Evolutionary conservation across 2,329 filamentous ascomycete genomes (phyloP).

Genomic region (Cladosporium velox): DNA sequence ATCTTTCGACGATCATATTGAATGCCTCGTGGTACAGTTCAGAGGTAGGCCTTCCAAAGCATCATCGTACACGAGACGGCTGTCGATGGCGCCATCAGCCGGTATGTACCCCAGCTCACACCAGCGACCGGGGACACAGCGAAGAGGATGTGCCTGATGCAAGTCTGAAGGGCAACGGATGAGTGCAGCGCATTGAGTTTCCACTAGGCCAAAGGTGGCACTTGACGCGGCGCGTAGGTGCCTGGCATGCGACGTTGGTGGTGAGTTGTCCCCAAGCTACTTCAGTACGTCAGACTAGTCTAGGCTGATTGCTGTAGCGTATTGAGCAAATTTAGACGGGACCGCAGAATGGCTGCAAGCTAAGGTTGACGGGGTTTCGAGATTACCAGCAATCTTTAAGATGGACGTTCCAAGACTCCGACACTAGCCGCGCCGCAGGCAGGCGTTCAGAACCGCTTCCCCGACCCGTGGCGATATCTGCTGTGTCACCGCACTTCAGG

Average conservation of each 20-base stretch:
- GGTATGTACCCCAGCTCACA: not conserved
- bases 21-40: not conserved
- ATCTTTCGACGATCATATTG: not conserved
- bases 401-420: not conserved
- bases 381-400: not conserved
- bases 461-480: not conserved
- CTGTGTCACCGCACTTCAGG: not conserved
- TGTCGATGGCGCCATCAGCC: constrained; percentile 4
- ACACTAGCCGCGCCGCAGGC: not conserved
- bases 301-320: not conserved
- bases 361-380: not conserved
- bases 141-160: not conserved
- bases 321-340: not conserved
- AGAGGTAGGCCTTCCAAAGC: not conserved
- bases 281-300: not conserved
- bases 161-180: not conserved
- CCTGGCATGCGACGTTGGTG: not conserved
- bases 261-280: not conserved
- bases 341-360: not conserved
- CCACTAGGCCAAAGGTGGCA: not conserved
- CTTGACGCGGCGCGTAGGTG: not conserved
- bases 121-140: not conserved
- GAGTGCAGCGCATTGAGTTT: not conserved
- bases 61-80: not conserved
- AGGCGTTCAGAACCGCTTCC: not conserved